Base-by-base conservation (phyloP, 805 yeast genomes). In the Tanozyma kutaoensis region DNA sequence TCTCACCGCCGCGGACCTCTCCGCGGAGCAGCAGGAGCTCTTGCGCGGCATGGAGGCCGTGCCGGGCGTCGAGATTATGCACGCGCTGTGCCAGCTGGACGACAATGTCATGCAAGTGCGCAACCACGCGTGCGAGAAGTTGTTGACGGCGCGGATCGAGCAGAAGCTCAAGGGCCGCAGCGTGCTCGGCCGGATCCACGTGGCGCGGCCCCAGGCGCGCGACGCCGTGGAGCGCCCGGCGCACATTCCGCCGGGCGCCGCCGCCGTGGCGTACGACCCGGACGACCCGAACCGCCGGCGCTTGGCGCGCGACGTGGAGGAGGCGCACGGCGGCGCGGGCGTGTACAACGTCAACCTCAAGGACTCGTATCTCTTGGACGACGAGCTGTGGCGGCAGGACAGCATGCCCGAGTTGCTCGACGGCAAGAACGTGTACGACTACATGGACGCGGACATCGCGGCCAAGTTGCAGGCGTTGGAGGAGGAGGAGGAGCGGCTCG, bases 241-340 rank as follows among this genome's bases (percentile, higher is more conserved):
- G 10, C 68, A 51, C 50, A 80, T 86, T 40, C 97, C 97, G 27
- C 94, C 79, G 20, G 76, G 71, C 18, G 64, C 66, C 44, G 40
- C 37, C 11, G 42, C 72, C 43, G 66, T 60, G 47, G 79, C 76
- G 54, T 85, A 78, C 49, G 91, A 82, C 54, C 52, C 65, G 14
- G 66, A 67, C 39, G 95, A 84, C 55, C 91, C 94, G 38, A 67
- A 78, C 46, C 74, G 94, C 53, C 71, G 85, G 49, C 65, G 46
- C 39, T 68, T 91, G 45, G 85, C 93, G 22, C 71, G 82, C 46
- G 97, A 91, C 49, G 64, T 85, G 36, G 98, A 91, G 61, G 77
- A 69, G 26, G 95, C 79, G 51, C 82, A 91, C 45, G 98, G 98
- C 50, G 98, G 98, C 50, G 96, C 98, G 24, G 98, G 98, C 66